Evolutionary conservation across 306 rosid species (phyloP), one percentile per base, ranked within the genome.

Genomic region (Vachellia pachyceras): DNA sequence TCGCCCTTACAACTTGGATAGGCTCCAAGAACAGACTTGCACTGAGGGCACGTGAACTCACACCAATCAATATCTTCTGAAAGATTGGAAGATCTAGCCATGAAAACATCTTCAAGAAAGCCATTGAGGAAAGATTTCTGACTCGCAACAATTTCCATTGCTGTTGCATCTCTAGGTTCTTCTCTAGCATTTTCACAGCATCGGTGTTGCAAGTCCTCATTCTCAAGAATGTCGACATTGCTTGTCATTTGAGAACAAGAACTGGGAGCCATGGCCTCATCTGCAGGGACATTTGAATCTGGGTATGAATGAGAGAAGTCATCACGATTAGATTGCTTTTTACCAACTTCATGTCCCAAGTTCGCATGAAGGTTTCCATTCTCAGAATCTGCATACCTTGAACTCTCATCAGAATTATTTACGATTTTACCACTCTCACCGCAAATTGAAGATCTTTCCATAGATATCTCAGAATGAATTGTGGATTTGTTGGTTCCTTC

Each of bases 51-150:
- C 1, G 76, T 72, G 79, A 69, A 91, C 72, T 93, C 97, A 82
- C 67, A 85, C 99, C 98, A 95, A 73, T 88, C 87, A 78, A 95
- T 89, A 85, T 95, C 96, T 73, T 69, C 77, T 0, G 93, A 86
- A 54, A 90, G 92, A 85, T 90, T 87, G 84, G 95, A 91, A 57
- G 86, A 87, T 78, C 93, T 91, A 69, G 93, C 96, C 96, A 95
- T 95, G 88, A 95, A 95, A 66, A 89, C 75, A 84, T 90, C 96
- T 84, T 87, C 99, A 88, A 95, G 97, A 86, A 83, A 93, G 57
- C 98, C 98, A 82, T 93, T 90, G 70, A 93, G 91, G 20, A 95
- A 84, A n/a, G 90, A 78, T 75, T 86, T 87, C 65, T 89, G 92
- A 80, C 85, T 85, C 60, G 69, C 91, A 75, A 77, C 77, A 50